These are phyloP conservation scores for Nasturtium officinale DNA, from an alignment of 345 rosid species.

Conservation along the genomic window DNA sequence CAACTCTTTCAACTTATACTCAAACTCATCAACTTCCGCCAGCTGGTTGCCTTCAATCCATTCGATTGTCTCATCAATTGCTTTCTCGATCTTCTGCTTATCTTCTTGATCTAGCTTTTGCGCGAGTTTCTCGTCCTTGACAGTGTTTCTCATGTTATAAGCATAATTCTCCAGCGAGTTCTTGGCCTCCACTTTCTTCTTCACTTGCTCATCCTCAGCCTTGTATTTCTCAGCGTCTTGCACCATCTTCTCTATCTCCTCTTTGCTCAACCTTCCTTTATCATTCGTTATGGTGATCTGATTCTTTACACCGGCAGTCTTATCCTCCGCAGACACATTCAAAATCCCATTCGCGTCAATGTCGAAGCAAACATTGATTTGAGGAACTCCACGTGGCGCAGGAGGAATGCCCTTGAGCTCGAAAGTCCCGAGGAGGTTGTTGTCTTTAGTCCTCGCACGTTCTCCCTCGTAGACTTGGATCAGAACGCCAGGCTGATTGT, in stretches of 20 bases:
- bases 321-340: constrained; percentile 50
- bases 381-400: constrained; percentile 55
- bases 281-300: constrained; percentile 54
- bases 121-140: constrained; percentile 48
- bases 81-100: constrained; percentile 48
- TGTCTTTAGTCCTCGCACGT: constrained; percentile 53
- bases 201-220: constrained; percentile 52
- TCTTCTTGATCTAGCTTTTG: constrained; percentile 40
- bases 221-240: constrained; percentile 54
- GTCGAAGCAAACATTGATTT: constrained; percentile 49
- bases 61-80: constrained; percentile 46
- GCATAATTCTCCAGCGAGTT: constrained; percentile 51
- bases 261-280: constrained; percentile 52
- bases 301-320: constrained; percentile 53
- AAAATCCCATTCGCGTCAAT: constrained; percentile 52
- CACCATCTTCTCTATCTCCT: constrained; percentile 52
- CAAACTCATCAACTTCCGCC: constrained; percentile 52
- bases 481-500: constrained; percentile 51
- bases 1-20: constrained; percentile 51
- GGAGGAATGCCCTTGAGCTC: constrained; percentile 56
- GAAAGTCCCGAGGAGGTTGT: constrained; percentile 53
- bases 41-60: constrained; percentile 53
- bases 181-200: constrained; percentile 54
- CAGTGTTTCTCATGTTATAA: constrained; percentile 51
- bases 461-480: constrained; percentile 58